Conservation (phyloP, 108 stramenopile genomes). For the Cyclotella distinguenda region DNA sequence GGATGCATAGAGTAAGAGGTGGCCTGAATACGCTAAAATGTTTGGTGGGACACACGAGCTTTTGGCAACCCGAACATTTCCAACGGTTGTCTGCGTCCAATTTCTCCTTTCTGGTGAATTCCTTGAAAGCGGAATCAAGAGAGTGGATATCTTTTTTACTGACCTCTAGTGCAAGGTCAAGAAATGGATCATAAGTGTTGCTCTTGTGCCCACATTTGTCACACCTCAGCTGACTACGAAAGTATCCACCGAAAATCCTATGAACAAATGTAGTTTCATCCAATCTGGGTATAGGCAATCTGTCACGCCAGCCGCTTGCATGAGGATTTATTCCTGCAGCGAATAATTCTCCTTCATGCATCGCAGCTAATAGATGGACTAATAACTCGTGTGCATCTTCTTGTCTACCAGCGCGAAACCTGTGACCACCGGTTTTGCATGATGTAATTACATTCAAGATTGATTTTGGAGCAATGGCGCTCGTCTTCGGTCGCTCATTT, state of each 20-base stretch:
- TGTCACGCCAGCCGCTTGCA: conserved; percentile 78
- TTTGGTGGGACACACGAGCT: conserved; percentile 78
- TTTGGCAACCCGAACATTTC: conserved; percentile 88
- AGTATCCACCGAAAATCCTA: conserved; percentile 93
- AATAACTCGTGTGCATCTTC: conserved; percentile 98
- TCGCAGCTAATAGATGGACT: conserved; percentile 89
- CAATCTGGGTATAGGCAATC: conserved; percentile 69
- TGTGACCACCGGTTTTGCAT: conserved; percentile 67
- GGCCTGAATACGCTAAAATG: conserved; percentile 76
- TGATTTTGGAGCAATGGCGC: conserved; percentile 60
- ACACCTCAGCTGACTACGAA: conserved; percentile 87
- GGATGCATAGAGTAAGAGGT: conserved; percentile 90
- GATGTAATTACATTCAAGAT: conserved; percentile 69
- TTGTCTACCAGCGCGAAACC: conserved; percentile 91
- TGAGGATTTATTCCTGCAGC: conserved; percentile 78
- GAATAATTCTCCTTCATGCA: conserved; percentile 84
- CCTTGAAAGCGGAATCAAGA: conserved; percentile 67
- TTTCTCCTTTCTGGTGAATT: conserved; percentile 82
- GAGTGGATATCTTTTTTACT: conserved; percentile 67
- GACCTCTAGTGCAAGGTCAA: conserved; percentile 93
- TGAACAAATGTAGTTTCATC: conserved; percentile 93
- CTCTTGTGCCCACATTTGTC: conserved; percentile 77
- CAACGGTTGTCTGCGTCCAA: conserved; percentile 89
- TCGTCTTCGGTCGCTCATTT: conserved; percentile 22
- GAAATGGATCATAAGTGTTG: conserved; percentile 94